A percentile compares a stretch with the other conserved stretches of the same genome.
These are phyloP conservation scores for Kodamaea anthophila DNA, from an alignment of 1,139 yeast genomes.

Conservation along the genomic window DNA sequence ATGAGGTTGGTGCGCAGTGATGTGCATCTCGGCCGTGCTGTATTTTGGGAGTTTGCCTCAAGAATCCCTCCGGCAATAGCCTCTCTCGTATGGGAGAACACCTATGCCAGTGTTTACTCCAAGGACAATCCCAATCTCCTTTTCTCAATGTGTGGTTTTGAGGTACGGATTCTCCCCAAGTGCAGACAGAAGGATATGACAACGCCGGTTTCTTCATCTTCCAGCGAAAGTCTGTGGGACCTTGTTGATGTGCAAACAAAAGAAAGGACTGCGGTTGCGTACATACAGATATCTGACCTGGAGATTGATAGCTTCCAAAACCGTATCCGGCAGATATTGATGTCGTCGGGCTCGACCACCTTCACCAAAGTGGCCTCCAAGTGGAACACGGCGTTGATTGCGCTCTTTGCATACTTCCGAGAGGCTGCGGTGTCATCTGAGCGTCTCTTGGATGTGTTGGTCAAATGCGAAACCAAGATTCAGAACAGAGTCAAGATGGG, in stretches of 20 bases:
- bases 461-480: slow-evolving; percentile 86
- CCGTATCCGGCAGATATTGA: slow-evolving; percentile 80
- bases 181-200: slow-evolving; percentile 8
- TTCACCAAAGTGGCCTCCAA: slow-evolving; percentile 91
- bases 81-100: slow-evolving; percentile 70
- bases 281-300: slow-evolving; percentile 71
- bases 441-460: slow-evolving; percentile 69
- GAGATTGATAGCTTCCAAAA: slow-evolving; percentile 78
- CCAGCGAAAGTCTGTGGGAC: slow-evolving; percentile 89
- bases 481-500: slow-evolving; percentile 96
- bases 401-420: slow-evolving; percentile 82
- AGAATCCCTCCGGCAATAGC: slow-evolving; percentile 75
- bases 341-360: slow-evolving; percentile 95
- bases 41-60: slow-evolving; percentile 81
- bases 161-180: slow-evolving; percentile 81
- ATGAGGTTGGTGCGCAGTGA: slow-evolving; percentile 91
- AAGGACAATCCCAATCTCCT: slow-evolving; percentile 82
- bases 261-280: slow-evolving; percentile 88
- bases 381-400: slow-evolving; percentile 91
- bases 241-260: slow-evolving; percentile 63
- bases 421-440: slow-evolving; percentile 91
- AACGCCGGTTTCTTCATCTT: slow-evolving; percentile 35
- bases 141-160: slow-evolving; percentile 93
- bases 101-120: slow-evolving; percentile 85
- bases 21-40: slow-evolving; percentile 88